Base-by-base conservation (phyloP, 306 rosid genomes). In the Arachis hypogaea region DNA sequence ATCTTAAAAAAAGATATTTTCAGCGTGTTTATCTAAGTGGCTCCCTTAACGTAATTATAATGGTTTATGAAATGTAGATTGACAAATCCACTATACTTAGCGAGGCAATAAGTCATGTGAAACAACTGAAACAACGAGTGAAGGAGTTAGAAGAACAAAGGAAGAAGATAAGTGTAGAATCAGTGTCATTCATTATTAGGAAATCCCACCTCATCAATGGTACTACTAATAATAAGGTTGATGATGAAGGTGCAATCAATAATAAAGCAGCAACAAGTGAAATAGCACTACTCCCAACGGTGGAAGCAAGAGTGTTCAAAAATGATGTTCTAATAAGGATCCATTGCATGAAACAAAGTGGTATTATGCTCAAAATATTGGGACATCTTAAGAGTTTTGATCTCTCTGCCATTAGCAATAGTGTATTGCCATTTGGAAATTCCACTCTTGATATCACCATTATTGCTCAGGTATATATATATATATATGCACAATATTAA, bases 351-450 rank as follows among this genome's bases (percentile, higher is more conserved):
- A 73, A 67, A 33, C 66, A 68, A 45, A 67, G 62, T 54, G 83
- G 60, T 7, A 60, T 73, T 29, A 29, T 73, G 66, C 50, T 67
- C 29, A 73, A 68, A 55, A 73, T 79, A 42, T 52, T 79, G 75
- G 18, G 10, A 10, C 79, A 79, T 47, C 55, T 73, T 61, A 50
- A 52, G 6, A 44, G 2, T 61, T 66, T 73, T 29, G 60, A 67
- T 51, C 75, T 79, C 66, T 79, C 59, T 57, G 58, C 78, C 5
- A 38, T 54, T 51, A 73, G 75, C 58, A 79, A 47, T n/a, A 79
- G 70, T 46, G 75, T 61, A 40, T 67, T 73, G 75, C 83, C 83
- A 33, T 79, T 79, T 73, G 83, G 83, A 11, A 68, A 41, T 51
- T 73, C 69, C 4, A 79, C 79, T 52, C 71, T 79, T 67, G 79